Evolutionary conservation across 352 stramenopile genomes (phyloP).

Genomic region (Halophytophthora polymorphica): DNA sequence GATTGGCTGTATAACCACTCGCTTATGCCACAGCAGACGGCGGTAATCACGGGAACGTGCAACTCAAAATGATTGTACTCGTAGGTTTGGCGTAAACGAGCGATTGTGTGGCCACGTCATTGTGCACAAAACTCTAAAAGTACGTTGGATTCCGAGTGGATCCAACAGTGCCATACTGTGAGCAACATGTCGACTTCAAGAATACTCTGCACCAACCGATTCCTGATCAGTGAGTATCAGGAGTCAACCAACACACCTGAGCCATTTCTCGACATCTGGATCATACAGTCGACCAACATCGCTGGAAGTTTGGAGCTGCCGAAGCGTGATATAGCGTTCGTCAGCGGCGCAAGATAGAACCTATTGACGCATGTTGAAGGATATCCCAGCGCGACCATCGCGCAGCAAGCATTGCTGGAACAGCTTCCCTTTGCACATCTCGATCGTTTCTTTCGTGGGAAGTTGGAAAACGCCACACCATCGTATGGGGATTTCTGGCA

Average conservation of each 20-base stretch:
- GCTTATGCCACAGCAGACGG: no score
- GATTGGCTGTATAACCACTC: no score
- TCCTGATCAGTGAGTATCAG: no score
- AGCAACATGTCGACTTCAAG: no score
- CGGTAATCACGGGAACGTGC: no score
- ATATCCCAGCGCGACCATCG: conserved; percentile 13
- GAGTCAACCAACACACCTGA: conserved; percentile 18
- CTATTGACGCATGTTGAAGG: conserved; percentile 20
- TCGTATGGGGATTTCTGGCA: background rate
- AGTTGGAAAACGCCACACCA: conserved; percentile 1
- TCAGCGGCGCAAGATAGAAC: conserved; percentile 22
- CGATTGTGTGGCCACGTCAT: no score
- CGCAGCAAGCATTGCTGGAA: conserved; percentile 24
- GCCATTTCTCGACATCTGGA: conserved; percentile 26
- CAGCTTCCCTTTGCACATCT: conserved; percentile 17
- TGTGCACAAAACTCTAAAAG: no score
- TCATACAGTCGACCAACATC: conserved; percentile 20
- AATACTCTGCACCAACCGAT: no score
- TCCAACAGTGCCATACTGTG: no score
- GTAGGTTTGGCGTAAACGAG: no score
- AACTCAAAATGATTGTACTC: no score
- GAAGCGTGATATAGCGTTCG: conserved; percentile 13
- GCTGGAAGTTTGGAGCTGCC: conserved; percentile 19
- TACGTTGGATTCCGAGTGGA: no score
- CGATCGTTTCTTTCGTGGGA: conserved; percentile 9